A percentile compares a stretch with the other conserved stretches of the same genome.
These are phyloP conservation scores for Azolla pinnata DNA, from an alignment of 75 land plant genomes.

Conservation along the genomic window DNA sequence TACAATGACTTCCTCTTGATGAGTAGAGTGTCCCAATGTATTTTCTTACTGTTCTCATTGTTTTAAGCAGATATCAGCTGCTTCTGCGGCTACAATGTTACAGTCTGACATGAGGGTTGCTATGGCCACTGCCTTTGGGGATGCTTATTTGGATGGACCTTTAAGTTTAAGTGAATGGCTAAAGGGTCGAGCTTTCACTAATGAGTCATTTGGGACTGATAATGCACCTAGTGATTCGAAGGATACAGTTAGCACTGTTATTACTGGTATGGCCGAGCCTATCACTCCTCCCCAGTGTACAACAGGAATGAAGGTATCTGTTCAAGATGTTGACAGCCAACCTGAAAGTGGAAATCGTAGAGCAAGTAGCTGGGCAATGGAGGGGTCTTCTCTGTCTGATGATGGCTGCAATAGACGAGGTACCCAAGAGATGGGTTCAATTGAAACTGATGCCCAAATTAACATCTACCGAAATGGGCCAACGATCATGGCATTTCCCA, in stretches of 20 bases:
- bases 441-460: constrained; percentile 47
- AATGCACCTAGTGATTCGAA: constrained; percentile 46
- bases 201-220: constrained; percentile 38
- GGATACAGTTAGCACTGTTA: constrained; percentile 53
- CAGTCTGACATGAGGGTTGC: constrained; percentile 79
- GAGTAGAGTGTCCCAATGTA: background rate
- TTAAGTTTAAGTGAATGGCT: constrained; percentile 79
- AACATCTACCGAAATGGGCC: constrained; percentile 30
- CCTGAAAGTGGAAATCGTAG: constrained; percentile 16
- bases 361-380: constrained; percentile 21
- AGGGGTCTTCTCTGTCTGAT: constrained; percentile 40
- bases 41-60: background rate
- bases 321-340: constrained; percentile 10
- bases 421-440: constrained; percentile 33
- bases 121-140: constrained; percentile 72
- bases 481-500: constrained; percentile 52
- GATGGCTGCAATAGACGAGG: constrained; percentile 43
- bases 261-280: constrained; percentile 54
- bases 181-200: constrained; percentile 45
- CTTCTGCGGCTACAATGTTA: constrained; percentile 65
- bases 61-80: constrained; percentile 56
- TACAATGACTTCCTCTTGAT: no score
- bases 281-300: constrained; percentile 66
- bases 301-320: constrained; percentile 6
- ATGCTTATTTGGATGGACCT: constrained; percentile 63